Evolutionary conservation across 2,329 filamentous ascomycete species (phyloP), one percentile per base, ranked within the genome.

Genomic region (Aspergillus aculeatinus): DNA sequence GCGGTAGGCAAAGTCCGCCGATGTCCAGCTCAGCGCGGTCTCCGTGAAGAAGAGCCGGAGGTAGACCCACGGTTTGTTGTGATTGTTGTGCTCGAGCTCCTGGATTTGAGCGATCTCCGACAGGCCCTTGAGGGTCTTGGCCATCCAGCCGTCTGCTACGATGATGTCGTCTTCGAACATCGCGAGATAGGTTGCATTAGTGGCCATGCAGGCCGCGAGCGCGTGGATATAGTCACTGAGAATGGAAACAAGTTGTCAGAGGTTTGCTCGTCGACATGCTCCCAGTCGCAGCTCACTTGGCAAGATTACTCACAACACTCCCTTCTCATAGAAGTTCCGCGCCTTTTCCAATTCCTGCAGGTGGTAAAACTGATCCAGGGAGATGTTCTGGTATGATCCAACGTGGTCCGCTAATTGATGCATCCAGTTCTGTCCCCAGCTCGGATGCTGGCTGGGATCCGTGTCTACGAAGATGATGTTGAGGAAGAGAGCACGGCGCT

Each of bases 161-260:
- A 76, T 69, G 42, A 76, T 71, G 48, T 77, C 73, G 62, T 77
- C 75, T 60, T 77, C 75, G 57, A 76, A 72, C 5, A 77, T 69
- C 12, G 66, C 65, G 19, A 72, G 76, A 54, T 74, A 77, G 3
- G 70, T 68, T 1, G 73, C 68, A 5, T 64, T 65, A 4, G 67
- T 70, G 7, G 65, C 27, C 19, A 72, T 64, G 59, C 74, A 77
- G 33, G 60, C 33, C 5, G 66, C 52, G 4, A 77, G 57, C 2
- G 66, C 65, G 55, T 76, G 71, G 33, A 65, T 64, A 52, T 75
- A 76, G 54, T 75, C 73, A 48, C 67, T 70, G 16, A 12, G 42
- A n/a, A n/a, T 16, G 35, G 11, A n/a, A 11, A 23, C 12, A 44
- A 29, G 6, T 27, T 21, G 44, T 23, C 48, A 33, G 21, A 29